phyloP scores from a whole-genome alignment of 1,284 basidiomycete genomes.

The Agaricales sp. region DNA sequence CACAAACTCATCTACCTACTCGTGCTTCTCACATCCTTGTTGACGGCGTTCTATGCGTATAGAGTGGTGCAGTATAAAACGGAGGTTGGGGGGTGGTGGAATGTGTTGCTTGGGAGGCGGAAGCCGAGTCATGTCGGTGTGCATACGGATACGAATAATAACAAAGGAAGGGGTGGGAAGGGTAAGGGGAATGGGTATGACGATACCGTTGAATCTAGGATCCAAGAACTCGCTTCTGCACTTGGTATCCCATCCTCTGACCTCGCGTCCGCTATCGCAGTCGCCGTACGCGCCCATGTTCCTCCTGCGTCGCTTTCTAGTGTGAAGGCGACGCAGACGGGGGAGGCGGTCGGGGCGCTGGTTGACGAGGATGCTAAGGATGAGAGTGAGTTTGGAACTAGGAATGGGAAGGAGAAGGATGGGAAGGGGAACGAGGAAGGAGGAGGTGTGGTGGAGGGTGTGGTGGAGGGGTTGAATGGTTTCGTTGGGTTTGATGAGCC shows the following conservation, averaged over 20 bases:
- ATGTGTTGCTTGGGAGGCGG: conserved; percentile 31
- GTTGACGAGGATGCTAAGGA: conserved; percentile 16
- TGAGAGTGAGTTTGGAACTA: background rate
- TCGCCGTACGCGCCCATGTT: conserved; percentile 42
- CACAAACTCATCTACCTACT: conserved; percentile 40
- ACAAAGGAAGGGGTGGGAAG: conserved; percentile 4
- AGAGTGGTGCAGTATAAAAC: conserved; percentile 38
- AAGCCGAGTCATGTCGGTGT: conserved; percentile 2
- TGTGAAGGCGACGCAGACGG: conserved; percentile 34
- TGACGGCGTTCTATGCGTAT: conserved; percentile 40
- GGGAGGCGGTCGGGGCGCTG: conserved; percentile 25
- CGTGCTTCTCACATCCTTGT: conserved; percentile 27
- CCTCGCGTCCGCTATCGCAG: conserved; percentile 50
- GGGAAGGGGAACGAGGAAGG: conserved; percentile 9
- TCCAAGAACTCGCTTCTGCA: conserved; percentile 46
- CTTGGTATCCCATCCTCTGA: conserved; percentile 51
- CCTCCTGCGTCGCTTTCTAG: conserved; percentile 48
- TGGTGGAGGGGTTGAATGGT: conserved; percentile 27
- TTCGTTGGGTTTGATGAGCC: conserved; percentile 41
- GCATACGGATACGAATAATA: background rate
- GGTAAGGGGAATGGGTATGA: conserved; percentile 10
- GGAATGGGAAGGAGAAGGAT: background rate
- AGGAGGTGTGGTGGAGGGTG: conserved; percentile 20
- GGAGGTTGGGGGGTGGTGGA: conserved; percentile 51
- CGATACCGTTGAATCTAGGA: conserved; percentile 38